These are phyloP conservation scores for Mycena metata DNA, from an alignment of 768 basidiomycete species.

Conservation along the genomic window DNA sequence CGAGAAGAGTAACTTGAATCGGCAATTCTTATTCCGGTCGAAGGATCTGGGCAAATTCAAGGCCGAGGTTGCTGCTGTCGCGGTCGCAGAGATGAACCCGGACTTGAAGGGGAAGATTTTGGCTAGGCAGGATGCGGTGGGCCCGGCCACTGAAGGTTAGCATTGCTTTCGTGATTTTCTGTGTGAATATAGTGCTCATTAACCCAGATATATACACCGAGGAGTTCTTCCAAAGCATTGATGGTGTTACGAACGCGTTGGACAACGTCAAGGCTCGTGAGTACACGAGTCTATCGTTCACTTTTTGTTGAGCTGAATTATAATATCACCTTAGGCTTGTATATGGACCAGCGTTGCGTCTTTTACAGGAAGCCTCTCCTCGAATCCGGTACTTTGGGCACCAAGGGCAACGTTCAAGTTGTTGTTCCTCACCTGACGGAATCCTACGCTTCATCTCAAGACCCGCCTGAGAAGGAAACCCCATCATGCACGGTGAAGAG, in stretches of 20 bases:
- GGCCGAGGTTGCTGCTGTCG: constrained; percentile 91
- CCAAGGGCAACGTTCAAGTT: constrained; percentile 98
- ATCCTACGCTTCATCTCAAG: constrained; percentile 97
- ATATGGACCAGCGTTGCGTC: constrained; percentile 99
- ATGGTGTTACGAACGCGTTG: constrained; percentile 96
- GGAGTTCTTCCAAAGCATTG: constrained; percentile 87
- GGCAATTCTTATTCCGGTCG: constrained; percentile 97
- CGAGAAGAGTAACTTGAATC: constrained; percentile 98
- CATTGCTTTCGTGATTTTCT: constrained; percentile 55
- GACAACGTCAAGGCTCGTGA: constrained; percentile 97
- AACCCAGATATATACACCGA: constrained; percentile 86
- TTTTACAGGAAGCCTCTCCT: constrained; percentile 96
- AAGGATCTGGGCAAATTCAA: constrained; percentile 99
- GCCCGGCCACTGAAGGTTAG: constrained; percentile 92
- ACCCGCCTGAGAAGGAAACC: constrained; percentile 97
- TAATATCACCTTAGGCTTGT: constrained; percentile 74
- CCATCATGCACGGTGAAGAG: constrained; percentile 98
- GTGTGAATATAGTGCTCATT: constrained; percentile 47
- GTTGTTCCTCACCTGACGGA: constrained; percentile 95
- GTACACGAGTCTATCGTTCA: constrained; percentile 43
- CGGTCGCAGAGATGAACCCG: constrained; percentile 96
- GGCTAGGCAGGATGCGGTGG: constrained; percentile 93
- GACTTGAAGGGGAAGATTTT: constrained; percentile 88
- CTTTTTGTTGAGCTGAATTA: constrained; percentile 13
- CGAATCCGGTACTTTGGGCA: constrained; percentile 98